These are phyloP conservation scores for Phytophthora cryptogea DNA, from an alignment of 352 stramenopile species.

Conservation along the genomic window DNA sequence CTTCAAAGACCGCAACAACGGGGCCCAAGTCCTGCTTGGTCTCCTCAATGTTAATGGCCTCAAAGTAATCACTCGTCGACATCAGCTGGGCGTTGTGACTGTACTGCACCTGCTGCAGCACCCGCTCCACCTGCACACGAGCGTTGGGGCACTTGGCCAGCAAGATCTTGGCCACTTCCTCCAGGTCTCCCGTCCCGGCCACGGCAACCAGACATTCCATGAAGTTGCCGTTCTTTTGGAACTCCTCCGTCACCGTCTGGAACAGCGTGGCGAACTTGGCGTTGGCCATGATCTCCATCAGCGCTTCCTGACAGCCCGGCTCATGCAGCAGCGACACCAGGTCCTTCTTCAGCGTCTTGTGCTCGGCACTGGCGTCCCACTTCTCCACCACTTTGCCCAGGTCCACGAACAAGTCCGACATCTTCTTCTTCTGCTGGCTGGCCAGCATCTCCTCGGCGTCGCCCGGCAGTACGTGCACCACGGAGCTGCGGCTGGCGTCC, in stretches of 20 bases:
- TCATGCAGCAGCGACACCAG: conserved; percentile 77
- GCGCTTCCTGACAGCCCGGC: conserved; percentile 67
- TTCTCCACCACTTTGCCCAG: conserved; percentile 79
- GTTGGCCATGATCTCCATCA: conserved; percentile 78
- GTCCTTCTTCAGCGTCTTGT: conserved; percentile 71
- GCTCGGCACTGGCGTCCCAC: conserved; percentile 60
- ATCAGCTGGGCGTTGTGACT: conserved; percentile 73
- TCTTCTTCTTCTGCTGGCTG: conserved; percentile 65
- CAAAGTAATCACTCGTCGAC: conserved; percentile 75
- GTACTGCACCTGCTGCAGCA: conserved; percentile 73
- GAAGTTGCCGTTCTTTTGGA: conserved; percentile 61
- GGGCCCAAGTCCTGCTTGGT: conserved; percentile 71
- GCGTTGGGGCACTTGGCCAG: conserved; percentile 76
- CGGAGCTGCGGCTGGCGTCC: conserved; percentile 31
- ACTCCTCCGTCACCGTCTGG: conserved; percentile 63
- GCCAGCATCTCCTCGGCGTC: conserved; percentile 54
- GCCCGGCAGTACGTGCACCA: conserved; percentile 25
- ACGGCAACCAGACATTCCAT: conserved; percentile 57
- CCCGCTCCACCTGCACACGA: conserved; percentile 71
- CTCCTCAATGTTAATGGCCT: conserved; percentile 69
- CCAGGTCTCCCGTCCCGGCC: conserved; percentile 53
- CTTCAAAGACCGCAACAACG: conserved; percentile 85
- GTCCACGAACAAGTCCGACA: conserved; percentile 75
- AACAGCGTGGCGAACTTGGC: conserved; percentile 69
- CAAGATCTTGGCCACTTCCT: conserved; percentile 77